Conservation (phyloP, 495 filamentous ascomycete genomes). For the Usnea hakonensis region DNA sequence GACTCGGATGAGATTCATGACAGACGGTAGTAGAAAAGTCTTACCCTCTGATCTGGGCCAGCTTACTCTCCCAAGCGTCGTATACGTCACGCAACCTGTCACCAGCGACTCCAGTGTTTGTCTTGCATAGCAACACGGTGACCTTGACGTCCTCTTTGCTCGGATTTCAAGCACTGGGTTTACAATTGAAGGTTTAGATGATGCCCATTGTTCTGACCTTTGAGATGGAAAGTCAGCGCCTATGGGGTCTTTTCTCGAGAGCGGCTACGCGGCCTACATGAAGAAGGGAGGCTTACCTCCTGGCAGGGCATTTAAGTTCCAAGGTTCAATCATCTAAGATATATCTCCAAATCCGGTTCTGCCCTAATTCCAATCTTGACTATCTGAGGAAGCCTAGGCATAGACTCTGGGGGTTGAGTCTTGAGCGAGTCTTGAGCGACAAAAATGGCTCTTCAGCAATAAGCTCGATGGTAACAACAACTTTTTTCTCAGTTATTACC, state of each 20-base stretch:
- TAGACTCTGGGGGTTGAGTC: too few species aligned
- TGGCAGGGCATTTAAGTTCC: background rate
- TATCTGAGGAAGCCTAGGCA: background rate
- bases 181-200: too few species aligned
- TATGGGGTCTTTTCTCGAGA: too few species aligned
- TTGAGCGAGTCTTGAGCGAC: background rate
- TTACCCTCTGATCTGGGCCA: background rate
- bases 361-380: background rate
- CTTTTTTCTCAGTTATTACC: too few species aligned
- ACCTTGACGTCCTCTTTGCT: background rate
- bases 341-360: background rate
- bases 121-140: background rate
- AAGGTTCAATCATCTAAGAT: background rate
- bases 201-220: too few species aligned
- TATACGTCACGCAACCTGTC: background rate
- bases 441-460: background rate
- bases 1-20: too few species aligned
- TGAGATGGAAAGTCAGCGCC: too few species aligned
- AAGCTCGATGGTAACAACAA: background rate
- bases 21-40: too few species aligned
- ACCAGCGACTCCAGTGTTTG: background rate
- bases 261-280: background rate
- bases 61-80: background rate
- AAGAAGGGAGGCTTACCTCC: background rate
- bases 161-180: background rate